Evolutionary conservation across 2,329 filamentous ascomycete species (phyloP).

Genomic region (Curvularia lunata): DNA sequence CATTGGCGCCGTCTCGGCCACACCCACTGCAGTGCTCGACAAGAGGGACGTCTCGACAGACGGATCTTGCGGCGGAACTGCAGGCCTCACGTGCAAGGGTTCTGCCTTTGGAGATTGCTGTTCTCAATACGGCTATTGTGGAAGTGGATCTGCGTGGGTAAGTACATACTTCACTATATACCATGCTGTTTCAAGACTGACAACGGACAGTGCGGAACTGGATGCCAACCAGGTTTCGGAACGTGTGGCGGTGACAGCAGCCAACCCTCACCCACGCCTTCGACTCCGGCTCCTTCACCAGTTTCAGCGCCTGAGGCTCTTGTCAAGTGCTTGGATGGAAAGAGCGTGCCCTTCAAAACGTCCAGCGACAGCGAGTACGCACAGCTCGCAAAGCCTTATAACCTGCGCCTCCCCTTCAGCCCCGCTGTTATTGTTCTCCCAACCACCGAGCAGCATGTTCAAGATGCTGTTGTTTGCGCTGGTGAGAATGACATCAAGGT

Average conservation of each 20-base stretch:
- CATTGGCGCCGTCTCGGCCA: conserved; percentile 23
- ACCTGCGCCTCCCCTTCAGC: conserved; percentile 46
- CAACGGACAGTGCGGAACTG: conserved; percentile 34
- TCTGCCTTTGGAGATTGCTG: conserved; percentile 55
- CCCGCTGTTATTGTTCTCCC: conserved; percentile 66
- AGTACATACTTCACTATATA: neutral
- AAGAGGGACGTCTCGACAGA: conserved; percentile 47
- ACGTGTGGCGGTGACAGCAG: conserved; percentile 32
- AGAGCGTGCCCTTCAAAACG: conserved; percentile 44
- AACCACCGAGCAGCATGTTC: conserved; percentile 60
- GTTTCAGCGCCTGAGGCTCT: conserved; percentile 19
- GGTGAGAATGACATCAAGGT: conserved; percentile 58
- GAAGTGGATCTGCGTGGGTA: conserved; percentile 34
- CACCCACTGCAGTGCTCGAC: conserved; percentile 18
- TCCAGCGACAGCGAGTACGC: conserved; percentile 32
- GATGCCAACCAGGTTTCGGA: conserved; percentile 44
- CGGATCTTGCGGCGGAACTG: conserved; percentile 52
- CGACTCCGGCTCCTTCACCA: conserved; percentile 24
- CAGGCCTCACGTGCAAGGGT: conserved; percentile 53
- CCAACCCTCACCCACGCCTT: conserved; percentile 22
- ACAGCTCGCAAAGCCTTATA: conserved; percentile 46
- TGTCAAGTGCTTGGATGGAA: conserved; percentile 41
- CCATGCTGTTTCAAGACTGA: conserved; percentile 16
- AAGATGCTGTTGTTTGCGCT: conserved; percentile 65
- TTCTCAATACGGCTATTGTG: conserved; percentile 52